phyloP scores from a whole-genome alignment of 1,284 basidiomycete genomes.

The Puccinia horiana region DNA sequence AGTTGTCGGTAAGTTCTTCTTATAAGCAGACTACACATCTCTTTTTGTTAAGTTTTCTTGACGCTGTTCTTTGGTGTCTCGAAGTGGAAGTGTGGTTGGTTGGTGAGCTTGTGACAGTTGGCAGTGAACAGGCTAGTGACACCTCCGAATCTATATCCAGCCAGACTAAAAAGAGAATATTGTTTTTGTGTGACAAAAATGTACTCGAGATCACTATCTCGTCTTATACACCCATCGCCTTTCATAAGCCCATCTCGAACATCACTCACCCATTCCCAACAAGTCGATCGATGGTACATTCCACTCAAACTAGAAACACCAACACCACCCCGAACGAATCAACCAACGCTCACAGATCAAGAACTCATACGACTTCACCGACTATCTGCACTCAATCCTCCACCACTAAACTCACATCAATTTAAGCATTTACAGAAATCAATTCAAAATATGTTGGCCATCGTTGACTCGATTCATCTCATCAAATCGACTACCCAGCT shows the following conservation, averaged over 20 bases:
- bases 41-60: background rate
- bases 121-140: too few species aligned
- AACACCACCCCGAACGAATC: background rate
- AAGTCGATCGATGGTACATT: constrained; percentile 27
- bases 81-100: too few species aligned
- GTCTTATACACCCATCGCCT: background rate
- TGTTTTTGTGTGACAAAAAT: too few species aligned
- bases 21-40: background rate
- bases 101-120: too few species aligned
- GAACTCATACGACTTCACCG: constrained; percentile 7
- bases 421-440: background rate
- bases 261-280: background rate
- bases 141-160: too few species aligned
- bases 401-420: background rate
- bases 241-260: background rate
- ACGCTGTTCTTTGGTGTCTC: too few species aligned
- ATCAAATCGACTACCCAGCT: too few species aligned
- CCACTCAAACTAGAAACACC: constrained; percentile 3
- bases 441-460: constrained; percentile 13
- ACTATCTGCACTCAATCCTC: constrained; percentile 7
- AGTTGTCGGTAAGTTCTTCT: background rate
- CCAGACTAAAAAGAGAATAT: too few species aligned
- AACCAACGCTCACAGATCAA: background rate
- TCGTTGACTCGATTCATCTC: constrained; percentile 29
- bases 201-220: too few species aligned